These are phyloP conservation scores for Mortierella alpina DNA, from an alignment of 192 early-diverging fungal genomes.

Conservation along the genomic window DNA sequence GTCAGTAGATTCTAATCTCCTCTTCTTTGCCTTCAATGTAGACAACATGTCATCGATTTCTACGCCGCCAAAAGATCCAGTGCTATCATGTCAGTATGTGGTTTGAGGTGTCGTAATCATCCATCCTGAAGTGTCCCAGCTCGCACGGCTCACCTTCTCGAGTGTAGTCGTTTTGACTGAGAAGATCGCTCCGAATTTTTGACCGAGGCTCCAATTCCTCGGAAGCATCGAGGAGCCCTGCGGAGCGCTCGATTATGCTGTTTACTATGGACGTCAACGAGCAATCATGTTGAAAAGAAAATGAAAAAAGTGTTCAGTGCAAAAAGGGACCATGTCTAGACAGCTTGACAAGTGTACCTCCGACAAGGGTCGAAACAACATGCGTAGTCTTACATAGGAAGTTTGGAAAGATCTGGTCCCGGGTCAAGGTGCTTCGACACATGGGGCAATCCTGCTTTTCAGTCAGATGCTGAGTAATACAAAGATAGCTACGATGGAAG, in stretches of 20 bases:
- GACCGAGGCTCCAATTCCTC: slow-evolving; percentile 11
- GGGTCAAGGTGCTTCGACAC: slow-evolving; percentile 67
- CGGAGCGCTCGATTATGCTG: slow-evolving; percentile 42
- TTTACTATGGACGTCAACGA: slow-evolving; percentile 47
- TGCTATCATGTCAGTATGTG: background rate
- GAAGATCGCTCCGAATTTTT: slow-evolving; percentile 26
- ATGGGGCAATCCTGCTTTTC: slow-evolving; percentile 74
- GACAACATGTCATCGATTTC: slow-evolving; percentile 74
- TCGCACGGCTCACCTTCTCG: slow-evolving; percentile 24
- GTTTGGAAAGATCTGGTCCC: slow-evolving; percentile 86
- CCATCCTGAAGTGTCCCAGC: background rate
- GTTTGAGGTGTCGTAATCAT: background rate
- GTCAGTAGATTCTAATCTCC: slow-evolving; percentile 65
- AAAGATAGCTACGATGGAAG: slow-evolving; percentile 63
- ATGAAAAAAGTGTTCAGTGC: slow-evolving; percentile 15
- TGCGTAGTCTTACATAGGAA: slow-evolving; percentile 67
- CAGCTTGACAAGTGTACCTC: background rate
- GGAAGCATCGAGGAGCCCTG: slow-evolving; percentile 7
- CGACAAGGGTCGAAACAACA: background rate
- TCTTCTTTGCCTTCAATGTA: slow-evolving; percentile 72
- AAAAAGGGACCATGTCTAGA: background rate
- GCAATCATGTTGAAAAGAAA: slow-evolving; percentile 4
- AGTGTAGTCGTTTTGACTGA: slow-evolving; percentile 34
- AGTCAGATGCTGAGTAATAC: slow-evolving; percentile 77
- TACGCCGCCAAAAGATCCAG: slow-evolving; percentile 7